Conservation (phyloP, 2,329 filamentous ascomycete genomes). For the Corynespora cassiicola region DNA sequence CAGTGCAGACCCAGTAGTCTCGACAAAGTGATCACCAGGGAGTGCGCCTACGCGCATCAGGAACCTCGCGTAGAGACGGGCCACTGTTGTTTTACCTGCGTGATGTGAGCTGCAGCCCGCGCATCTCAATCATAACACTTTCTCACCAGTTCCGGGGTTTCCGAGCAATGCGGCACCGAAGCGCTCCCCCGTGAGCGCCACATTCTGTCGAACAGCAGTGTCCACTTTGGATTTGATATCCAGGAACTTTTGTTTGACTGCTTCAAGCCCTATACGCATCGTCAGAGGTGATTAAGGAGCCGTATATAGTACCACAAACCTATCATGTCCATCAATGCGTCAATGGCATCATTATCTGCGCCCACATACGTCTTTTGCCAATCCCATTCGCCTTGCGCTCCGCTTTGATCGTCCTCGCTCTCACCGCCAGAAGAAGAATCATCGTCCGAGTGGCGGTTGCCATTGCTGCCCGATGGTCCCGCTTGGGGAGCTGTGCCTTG, state of each 20-base stretch:
- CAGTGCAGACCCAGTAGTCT: slow-evolving; percentile 72
- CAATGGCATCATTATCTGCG: slow-evolving; percentile 61
- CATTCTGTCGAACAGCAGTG: slow-evolving; percentile 62
- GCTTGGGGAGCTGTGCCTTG: too few relatives aligned
- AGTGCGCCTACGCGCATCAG: slow-evolving; percentile 68
- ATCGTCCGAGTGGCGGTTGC: too few relatives aligned
- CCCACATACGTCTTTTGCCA: slow-evolving; percentile 62
- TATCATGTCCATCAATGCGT: slow-evolving; percentile 72
- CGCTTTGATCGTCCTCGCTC: slow-evolving; percentile 27
- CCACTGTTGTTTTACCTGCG: slow-evolving; percentile 75
- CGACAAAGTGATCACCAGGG: slow-evolving; percentile 65
- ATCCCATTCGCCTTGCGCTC: slow-evolving; percentile 64
- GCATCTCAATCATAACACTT: background rate
- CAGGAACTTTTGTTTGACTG: slow-evolving; percentile 70
- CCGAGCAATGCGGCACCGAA: slow-evolving; percentile 70
- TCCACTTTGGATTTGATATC: slow-evolving; percentile 70
- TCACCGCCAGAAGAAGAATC: too few relatives aligned
- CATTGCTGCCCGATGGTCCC: too few relatives aligned
- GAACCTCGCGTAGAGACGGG: slow-evolving; percentile 72
- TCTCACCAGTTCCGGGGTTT: slow-evolving; percentile 75
- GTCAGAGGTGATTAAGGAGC: too few relatives aligned
- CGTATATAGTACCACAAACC: too few relatives aligned
- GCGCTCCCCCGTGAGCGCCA: slow-evolving; percentile 63
- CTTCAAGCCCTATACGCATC: slow-evolving; percentile 64
- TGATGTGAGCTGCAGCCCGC: background rate